Conservation (phyloP, 192 early-diverging fungal genomes). For the Coemansia sp. region DNA sequence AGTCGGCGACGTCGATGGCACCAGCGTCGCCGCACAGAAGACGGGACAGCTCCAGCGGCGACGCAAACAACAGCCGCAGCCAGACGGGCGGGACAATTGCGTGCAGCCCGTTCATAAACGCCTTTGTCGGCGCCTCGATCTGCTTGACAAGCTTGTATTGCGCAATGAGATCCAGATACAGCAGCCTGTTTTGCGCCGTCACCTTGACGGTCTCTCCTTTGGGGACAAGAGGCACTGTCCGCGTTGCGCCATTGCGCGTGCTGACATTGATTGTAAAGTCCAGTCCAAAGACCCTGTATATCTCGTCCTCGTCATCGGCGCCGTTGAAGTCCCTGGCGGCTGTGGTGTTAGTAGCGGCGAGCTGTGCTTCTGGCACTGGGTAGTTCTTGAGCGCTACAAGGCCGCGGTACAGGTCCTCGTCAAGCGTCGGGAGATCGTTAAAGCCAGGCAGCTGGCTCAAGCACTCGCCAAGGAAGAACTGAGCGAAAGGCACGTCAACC, state of each 20-base stretch:
- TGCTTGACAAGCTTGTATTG: constrained; percentile 84
- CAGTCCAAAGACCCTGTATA: constrained; percentile 58
- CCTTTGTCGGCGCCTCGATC: constrained; percentile 72
- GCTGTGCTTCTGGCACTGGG: constrained; percentile 15
- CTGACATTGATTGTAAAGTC: constrained; percentile 69
- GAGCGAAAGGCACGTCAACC: constrained; percentile 78
- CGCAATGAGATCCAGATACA: constrained; percentile 85
- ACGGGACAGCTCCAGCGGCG: constrained; percentile 83
- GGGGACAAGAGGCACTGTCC: constrained; percentile 71
- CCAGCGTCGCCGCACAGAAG: constrained; percentile 78
- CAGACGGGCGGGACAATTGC: constrained; percentile 84
- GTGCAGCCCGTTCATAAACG: constrained; percentile 83
- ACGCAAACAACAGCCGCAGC: constrained; percentile 86
- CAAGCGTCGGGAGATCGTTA: constrained; percentile 78
- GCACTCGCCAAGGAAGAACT: constrained; percentile 78
- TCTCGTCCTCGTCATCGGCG: constrained; percentile 64
- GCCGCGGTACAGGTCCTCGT: constrained; percentile 74
- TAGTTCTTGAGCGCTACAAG: constrained; percentile 75
- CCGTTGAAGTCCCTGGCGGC: background rate
- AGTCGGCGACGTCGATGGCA: constrained; percentile 76
- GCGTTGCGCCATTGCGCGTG: constrained; percentile 25
- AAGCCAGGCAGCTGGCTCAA: constrained; percentile 67
- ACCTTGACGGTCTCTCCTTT: constrained; percentile 75
- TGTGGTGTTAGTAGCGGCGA: background rate
- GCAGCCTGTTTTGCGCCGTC: constrained; percentile 80